Percentiles rank a stretch among this genome's conserved stretches.
These are phyloP conservation scores for Colletotrichum spinosum DNA, from an alignment of 2,329 filamentous ascomycete genomes.

Conservation along the genomic window DNA sequence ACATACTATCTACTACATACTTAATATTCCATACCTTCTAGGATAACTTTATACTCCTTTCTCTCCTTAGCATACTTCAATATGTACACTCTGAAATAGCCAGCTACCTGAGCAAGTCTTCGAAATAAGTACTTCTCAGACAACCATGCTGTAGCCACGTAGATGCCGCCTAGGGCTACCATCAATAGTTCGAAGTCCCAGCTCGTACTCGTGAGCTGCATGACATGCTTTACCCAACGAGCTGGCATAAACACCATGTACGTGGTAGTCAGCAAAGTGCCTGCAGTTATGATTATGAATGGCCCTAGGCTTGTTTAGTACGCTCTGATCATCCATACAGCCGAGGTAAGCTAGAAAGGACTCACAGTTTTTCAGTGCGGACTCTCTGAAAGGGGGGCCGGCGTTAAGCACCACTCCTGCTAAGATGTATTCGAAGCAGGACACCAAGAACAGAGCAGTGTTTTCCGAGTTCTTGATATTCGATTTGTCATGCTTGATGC, in stretches of 20 bases:
- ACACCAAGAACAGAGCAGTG: conserved; percentile 88
- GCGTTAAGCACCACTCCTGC: conserved; percentile 90
- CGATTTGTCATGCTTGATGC: conserved; percentile 80
- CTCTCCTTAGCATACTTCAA: conserved; percentile 76
- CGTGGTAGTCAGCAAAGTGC: conserved; percentile 73
- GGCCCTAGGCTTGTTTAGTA: conserved; percentile 67
- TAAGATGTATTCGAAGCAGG: conserved; percentile 95
- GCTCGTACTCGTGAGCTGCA: conserved; percentile 87
- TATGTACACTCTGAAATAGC: conserved; percentile 68
- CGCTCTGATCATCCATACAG: background rate
- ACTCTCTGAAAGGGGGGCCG: conserved; percentile 89
- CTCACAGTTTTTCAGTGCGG: conserved; percentile 82
- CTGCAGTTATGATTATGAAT: conserved; percentile 81
- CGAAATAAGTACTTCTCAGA: conserved; percentile 80
- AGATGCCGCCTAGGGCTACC: conserved; percentile 75
- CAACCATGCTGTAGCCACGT: conserved; percentile 76
- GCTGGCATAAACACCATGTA: conserved; percentile 87
- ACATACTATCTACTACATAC: no score
- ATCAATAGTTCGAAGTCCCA: conserved; percentile 79
- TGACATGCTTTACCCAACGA: conserved; percentile 75
- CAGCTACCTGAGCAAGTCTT: conserved; percentile 74
- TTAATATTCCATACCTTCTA: conserved; percentile 68
- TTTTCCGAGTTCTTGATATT: conserved; percentile 95
- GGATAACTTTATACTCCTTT: conserved; percentile 88
- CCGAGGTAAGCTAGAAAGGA: conserved; percentile 33